phyloP scores from a whole-genome alignment of 306 rosid species.

The barrel medic (Medicago truncatula) region DNA sequence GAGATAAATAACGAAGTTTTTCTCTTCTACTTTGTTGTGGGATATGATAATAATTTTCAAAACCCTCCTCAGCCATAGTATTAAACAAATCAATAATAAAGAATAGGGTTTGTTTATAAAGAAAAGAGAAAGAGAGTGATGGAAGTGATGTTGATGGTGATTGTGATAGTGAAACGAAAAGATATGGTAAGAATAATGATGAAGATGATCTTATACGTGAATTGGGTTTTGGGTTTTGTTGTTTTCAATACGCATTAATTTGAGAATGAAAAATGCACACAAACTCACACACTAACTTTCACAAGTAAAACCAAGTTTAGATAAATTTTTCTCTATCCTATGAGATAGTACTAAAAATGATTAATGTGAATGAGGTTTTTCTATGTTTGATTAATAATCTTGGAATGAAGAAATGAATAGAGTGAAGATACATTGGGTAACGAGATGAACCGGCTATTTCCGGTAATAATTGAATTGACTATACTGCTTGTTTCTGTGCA shows the following conservation, averaged over 20 bases:
- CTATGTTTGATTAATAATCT: not conserved
- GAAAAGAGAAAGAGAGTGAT: conserved; percentile 1
- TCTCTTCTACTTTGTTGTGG: conserved; percentile 89
- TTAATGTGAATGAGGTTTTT: not conserved
- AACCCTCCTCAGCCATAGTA: conserved; percentile 81
- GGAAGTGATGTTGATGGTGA: conserved; percentile 46
- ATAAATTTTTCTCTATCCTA: not conserved
- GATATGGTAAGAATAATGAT: conserved; percentile 17
- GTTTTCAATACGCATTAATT: conserved; percentile 40
- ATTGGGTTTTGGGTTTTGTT: conserved; percentile 12
- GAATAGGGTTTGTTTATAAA: not conserved
- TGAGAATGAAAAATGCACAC: conserved; percentile 40
- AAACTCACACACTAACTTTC: conserved; percentile 33
- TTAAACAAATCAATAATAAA: no score
- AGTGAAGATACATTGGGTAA: conserved; percentile 55
- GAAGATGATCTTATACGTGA: conserved; percentile 10
- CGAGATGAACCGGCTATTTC: conserved; percentile 70
- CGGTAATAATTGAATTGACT: conserved; percentile 66
- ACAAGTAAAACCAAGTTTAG: not conserved
- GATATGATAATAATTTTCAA: conserved; percentile 73
- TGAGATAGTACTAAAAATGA: not conserved
- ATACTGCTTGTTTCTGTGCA: conserved; percentile 29
- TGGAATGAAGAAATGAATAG: not conserved
- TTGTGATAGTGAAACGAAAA: conserved; percentile 51
- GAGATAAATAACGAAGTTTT: conserved; percentile 61